These are phyloP conservation scores for Fusarium torulosum DNA, from an alignment of 2,329 filamentous ascomycete genomes.

Conservation along the genomic window DNA sequence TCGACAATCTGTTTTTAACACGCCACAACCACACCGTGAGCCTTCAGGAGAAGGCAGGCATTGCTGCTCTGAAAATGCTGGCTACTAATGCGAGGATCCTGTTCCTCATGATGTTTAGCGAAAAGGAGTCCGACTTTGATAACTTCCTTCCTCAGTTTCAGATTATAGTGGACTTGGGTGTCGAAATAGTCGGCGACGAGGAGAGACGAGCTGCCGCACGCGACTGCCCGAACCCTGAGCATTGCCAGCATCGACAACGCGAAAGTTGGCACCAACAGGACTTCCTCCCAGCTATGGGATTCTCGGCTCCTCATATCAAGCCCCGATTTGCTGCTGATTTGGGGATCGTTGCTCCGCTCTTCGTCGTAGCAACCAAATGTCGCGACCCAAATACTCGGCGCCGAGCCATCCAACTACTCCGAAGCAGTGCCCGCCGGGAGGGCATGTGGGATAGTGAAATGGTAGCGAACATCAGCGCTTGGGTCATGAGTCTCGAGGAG, in stretches of 20 bases:
- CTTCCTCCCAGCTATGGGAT: conserved; percentile 57
- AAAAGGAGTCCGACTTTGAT: conserved; percentile 70
- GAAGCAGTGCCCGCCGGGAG: conserved; percentile 71
- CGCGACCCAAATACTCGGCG: conserved; percentile 68
- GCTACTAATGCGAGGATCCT: conserved; percentile 69
- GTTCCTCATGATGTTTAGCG: conserved; percentile 71
- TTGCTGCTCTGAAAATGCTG: conserved; percentile 72
- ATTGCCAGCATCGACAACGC: conserved; percentile 57
- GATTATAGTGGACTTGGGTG: conserved; percentile 67
- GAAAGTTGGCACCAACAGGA: conserved; percentile 38
- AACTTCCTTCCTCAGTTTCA: conserved; percentile 64
- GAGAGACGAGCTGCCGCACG: conserved; percentile 63
- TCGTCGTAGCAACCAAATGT: conserved; percentile 75
- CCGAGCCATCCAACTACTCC: conserved; percentile 71
- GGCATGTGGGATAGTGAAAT: conserved; percentile 78
- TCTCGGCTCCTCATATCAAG: conserved; percentile 66
- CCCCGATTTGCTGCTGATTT: conserved; percentile 73
- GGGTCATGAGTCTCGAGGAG: conserved; percentile 69
- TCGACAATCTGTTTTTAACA: conserved; percentile 65
- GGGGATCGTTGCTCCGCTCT: conserved; percentile 74
- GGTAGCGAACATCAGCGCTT: conserved; percentile 66
- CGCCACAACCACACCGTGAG: conserved; percentile 63
- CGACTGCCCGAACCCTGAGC: conserved; percentile 59
- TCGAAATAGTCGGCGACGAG: conserved; percentile 70
- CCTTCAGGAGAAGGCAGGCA: conserved; percentile 69